Evolutionary conservation across 768 basidiomycete genomes (phyloP).

Genomic region (Amanita inopinata): DNA sequence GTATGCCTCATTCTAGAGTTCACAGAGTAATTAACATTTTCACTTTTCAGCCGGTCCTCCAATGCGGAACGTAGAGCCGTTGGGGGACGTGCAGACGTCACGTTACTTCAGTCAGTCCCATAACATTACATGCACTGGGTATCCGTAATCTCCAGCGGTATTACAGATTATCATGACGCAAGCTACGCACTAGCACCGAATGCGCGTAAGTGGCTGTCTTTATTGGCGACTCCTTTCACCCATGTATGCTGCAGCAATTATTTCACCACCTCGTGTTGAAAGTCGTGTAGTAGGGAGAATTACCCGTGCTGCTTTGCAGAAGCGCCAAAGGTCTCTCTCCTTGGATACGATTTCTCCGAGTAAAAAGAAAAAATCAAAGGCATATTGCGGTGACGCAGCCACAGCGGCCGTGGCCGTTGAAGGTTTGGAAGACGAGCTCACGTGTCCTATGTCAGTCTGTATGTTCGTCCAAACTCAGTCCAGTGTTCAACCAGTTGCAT

Average conservation of each 20-base stretch:
- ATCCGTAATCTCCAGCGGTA: not conserved
- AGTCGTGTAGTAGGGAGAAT: no score
- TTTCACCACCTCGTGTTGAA: no score
- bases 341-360: not conserved
- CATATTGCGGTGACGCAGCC: conserved; percentile 12
- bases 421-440: conserved; percentile 54
- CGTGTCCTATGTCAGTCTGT: conserved; percentile 58
- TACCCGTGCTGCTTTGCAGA: conserved; percentile 5
- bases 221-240: no score
- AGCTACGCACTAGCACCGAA: no score
- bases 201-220: no score
- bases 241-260: no score
- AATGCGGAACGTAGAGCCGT: not conserved
- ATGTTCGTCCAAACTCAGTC: conserved; percentile 5
- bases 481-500: conserved; percentile 9
- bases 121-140: not conserved
- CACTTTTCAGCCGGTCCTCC: not conserved
- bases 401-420: conserved; percentile 23
- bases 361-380: conserved; percentile 39
- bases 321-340: conserved; percentile 11
- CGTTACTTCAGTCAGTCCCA: conserved; percentile 5
- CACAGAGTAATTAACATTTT: not conserved
- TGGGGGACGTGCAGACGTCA: not conserved
- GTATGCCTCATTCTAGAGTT: not conserved
- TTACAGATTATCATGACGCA: not conserved